These are phyloP conservation scores for Phytophthora cryptogea DNA, from an alignment of 352 stramenopile genomes.

Conservation along the genomic window DNA sequence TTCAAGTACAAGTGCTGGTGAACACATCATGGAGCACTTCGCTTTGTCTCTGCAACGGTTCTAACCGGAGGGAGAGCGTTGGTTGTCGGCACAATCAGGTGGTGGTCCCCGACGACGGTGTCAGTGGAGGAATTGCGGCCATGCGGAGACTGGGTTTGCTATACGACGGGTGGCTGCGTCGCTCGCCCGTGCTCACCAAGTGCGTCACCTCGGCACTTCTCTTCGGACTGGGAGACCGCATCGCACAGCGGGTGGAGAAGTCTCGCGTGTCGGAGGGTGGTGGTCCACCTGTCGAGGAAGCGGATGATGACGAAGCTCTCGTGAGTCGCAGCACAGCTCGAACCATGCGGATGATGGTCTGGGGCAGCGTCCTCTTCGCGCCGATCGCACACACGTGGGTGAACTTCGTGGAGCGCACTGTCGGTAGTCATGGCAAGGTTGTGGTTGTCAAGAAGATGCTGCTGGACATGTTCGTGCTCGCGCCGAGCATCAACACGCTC, in stretches of 20 bases:
- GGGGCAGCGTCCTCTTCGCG: conserved; percentile 82
- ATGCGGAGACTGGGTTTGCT: conserved; percentile 38
- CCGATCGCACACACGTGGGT: conserved; percentile 89
- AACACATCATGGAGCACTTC: conserved; percentile 14
- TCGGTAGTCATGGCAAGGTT: conserved; percentile 33
- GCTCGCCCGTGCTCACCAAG: conserved; percentile 60
- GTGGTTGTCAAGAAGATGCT: conserved; percentile 50
- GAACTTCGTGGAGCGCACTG: conserved; percentile 64
- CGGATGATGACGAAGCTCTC: conserved; percentile 12
- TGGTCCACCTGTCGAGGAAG: conserved; percentile 1
- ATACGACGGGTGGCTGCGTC: conserved; percentile 52
- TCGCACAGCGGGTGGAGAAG: conserved; percentile 51
- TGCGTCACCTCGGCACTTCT: conserved; percentile 55
- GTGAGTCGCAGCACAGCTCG: conserved; percentile 35
- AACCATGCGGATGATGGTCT: conserved; percentile 80
- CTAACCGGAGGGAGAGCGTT: neutral
- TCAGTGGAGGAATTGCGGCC: conserved; percentile 16
- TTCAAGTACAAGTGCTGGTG: neutral
- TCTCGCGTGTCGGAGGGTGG: conserved; percentile 6
- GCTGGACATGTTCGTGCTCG: conserved; percentile 43
- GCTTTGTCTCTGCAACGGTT: conserved; percentile 25
- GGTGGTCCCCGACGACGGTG: conserved; percentile 1
- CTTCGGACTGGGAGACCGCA: conserved; percentile 56
- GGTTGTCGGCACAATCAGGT: conserved; percentile 9
- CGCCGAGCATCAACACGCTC: conserved; percentile 39